Evolutionary conservation across 2,329 filamentous ascomycete species (phyloP).

Genomic region (Aspergillus novofumigatus): DNA sequence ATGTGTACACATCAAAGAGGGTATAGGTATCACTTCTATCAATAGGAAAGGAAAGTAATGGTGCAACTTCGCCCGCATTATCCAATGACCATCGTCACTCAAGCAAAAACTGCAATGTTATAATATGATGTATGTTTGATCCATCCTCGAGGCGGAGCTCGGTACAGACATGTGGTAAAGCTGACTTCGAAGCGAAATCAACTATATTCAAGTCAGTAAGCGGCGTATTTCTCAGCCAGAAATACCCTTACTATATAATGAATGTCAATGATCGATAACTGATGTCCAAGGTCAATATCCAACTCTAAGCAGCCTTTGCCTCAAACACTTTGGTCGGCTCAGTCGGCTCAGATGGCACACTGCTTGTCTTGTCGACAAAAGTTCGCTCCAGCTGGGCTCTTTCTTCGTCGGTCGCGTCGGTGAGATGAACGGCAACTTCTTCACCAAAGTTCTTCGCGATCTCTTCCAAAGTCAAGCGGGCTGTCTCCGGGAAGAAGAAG

Average conservation of each 20-base stretch:
- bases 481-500: constrained; percentile 44
- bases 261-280: background rate
- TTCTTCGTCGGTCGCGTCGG: constrained; percentile 41
- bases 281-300: background rate
- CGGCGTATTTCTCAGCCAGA: too few relatives aligned
- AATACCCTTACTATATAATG: background rate
- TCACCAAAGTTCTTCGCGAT: constrained; percentile 48
- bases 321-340: background rate
- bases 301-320: background rate
- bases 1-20: background rate
- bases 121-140: background rate
- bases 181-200: background rate
- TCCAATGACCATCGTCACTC: background rate
- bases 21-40: background rate
- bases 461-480: constrained; percentile 44
- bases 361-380: background rate
- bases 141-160: background rate
- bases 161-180: background rate
- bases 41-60: background rate
- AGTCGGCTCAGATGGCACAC: background rate
- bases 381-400: constrained; percentile 17
- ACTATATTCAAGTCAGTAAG: background rate
- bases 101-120: background rate
- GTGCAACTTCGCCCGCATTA: background rate
- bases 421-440: constrained; percentile 47